phyloP scores from a whole-genome alignment of 23 red algal genomes.

The Chondrus crispus region DNA sequence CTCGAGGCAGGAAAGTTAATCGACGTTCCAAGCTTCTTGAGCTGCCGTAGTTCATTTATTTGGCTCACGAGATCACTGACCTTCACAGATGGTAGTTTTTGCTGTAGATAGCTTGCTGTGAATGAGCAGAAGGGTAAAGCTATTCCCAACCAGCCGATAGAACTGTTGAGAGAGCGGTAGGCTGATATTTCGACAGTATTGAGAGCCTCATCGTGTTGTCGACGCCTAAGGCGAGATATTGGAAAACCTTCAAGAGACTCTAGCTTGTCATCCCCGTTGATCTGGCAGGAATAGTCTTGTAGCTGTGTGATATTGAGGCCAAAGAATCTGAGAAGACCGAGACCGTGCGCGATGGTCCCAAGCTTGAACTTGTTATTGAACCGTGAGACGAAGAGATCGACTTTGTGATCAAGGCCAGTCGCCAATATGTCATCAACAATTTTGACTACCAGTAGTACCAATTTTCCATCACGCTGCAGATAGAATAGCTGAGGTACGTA shows the following conservation, averaged over 20 bases:
- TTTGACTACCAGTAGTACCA: not conserved
- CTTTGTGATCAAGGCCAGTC: not conserved
- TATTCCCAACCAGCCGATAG: not conserved
- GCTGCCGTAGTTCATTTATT: not conserved
- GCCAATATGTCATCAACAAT: not conserved
- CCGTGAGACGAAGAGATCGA: not conserved
- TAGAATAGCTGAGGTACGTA: not conserved
- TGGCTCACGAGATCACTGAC: not conserved
- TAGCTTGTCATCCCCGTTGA: not conserved
- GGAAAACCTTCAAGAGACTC: not conserved
- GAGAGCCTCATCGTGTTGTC: not conserved
- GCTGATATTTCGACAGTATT: not conserved
- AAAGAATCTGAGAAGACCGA: not conserved
- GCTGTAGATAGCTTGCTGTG: not conserved
- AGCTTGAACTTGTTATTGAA: not conserved
- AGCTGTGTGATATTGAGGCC: not conserved
- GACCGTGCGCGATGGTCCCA: not conserved
- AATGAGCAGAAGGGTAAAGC: not conserved
- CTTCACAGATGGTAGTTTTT: not conserved
- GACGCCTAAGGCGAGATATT: not conserved
- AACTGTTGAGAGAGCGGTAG: not conserved
- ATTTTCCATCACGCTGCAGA: not conserved
- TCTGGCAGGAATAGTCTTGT: not conserved
- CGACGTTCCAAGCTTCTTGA: not conserved
- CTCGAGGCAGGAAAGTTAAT: not conserved